phyloP scores from a whole-genome alignment of 2,329 filamentous ascomycete genomes.

The Stachybotrys chartarum region DNA sequence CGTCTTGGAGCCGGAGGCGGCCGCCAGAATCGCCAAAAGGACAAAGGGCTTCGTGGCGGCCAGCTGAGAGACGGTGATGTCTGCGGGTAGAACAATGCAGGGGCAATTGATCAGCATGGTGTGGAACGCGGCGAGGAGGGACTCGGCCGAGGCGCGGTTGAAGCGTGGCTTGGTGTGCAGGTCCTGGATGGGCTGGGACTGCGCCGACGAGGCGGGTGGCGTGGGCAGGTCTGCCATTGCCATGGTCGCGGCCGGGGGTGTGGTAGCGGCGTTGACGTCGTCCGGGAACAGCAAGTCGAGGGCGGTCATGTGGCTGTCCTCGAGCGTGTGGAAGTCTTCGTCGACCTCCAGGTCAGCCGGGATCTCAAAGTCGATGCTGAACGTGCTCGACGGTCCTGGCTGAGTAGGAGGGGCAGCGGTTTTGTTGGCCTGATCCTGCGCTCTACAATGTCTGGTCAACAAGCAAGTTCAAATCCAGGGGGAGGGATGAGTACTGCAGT shows the following conservation, averaged over 20 bases:
- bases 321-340: conserved; percentile 33
- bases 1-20: conserved; percentile 39
- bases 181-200: conserved; percentile 26
- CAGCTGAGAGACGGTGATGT: conserved; percentile 34
- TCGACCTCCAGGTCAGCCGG: conserved; percentile 28
- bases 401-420: neutral
- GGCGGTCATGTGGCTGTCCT: conserved; percentile 32
- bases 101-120: conserved; percentile 36
- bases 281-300: conserved; percentile 32
- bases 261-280: conserved; percentile 9
- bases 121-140: conserved; percentile 35
- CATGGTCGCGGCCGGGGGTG: conserved; percentile 8
- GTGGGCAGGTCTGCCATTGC: conserved; percentile 14
- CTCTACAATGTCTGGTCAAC: neutral
- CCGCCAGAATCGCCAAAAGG: conserved; percentile 45
- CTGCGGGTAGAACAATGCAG: conserved; percentile 31
- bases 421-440: conserved; percentile 10
- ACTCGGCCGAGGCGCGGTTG: conserved; percentile 45
- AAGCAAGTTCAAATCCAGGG: neutral
- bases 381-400: conserved; percentile 22
- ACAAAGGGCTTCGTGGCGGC: conserved; percentile 43
- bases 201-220: conserved; percentile 15
- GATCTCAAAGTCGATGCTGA: conserved; percentile 46
- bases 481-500: no score
- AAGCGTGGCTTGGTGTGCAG: conserved; percentile 43